Base-by-base conservation (phyloP, 805 yeast species). In the Saccharomyces jurei region DNA sequence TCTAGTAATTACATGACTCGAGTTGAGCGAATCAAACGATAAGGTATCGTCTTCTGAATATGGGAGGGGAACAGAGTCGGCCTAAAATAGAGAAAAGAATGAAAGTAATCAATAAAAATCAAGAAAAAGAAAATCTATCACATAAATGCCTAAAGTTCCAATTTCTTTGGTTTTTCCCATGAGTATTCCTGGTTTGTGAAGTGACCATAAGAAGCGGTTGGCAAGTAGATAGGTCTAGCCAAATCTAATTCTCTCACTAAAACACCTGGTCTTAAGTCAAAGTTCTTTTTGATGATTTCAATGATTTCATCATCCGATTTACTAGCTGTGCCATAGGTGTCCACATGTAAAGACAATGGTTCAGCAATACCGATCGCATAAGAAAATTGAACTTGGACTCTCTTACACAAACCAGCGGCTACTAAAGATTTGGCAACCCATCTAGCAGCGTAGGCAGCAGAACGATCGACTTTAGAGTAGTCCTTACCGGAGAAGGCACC, bases 401-500 rank as follows among this genome's bases (percentile, higher is more conserved):
- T 89, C 79, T 86, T 87, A 67, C 96, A 96, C 68, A 91, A 82
- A 64, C 91, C 90, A 60, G 97, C 97, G 68, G 80, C 77, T 63
- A 91, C 96, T 69, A 91, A 83, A 54, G 97, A 92, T 82, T 91
- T 91, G 75, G 98, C 97, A 69, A 91, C 96, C 98, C 98, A 91
- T 81, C 98, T 89, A 68, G 97, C 97, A 71, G 97, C 97, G 74
- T 91, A 91, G 63, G 97, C 97, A 72, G 97, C 98, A 62, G 97
- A 91, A 81, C 98, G 88, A 77, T 91, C 98, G 70, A 91, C 98
- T 83, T 91, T 91, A 75, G 97, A 88, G 87, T 88, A 91, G 77
- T 91, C 98, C 82, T 91, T 91, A 76, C 98, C 98, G 62, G 96
- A 86, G 89, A 91, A 91, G 61, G 98, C 98, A 81, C 98, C 98